A percentile compares a stretch with the other conserved stretches of the same genome.
phyloP scores from a whole-genome alignment of 495 filamentous ascomycete genomes.

The Pseudomonodictys pantanalensis region DNA sequence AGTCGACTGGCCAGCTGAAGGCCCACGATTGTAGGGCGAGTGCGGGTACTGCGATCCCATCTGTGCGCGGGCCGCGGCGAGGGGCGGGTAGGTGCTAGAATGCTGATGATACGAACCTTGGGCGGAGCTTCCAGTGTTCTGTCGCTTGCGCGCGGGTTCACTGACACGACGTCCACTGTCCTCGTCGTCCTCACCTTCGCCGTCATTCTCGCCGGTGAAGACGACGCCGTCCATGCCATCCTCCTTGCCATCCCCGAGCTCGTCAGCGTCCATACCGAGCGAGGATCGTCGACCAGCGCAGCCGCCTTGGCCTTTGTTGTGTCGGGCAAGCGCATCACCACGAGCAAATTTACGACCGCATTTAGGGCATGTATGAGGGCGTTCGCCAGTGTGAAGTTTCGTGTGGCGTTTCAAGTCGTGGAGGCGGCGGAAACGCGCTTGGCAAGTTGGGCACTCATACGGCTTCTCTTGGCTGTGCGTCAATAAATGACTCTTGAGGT shows the following conservation, averaged over 20 bases:
- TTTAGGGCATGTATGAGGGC: slow-evolving; percentile 89
- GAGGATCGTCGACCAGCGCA: slow-evolving; percentile 88
- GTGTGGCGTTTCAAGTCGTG: slow-evolving; percentile 96
- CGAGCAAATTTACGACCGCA: slow-evolving; percentile 93
- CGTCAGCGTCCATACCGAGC: slow-evolving; percentile 78
- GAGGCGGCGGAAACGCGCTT: slow-evolving; percentile 83
- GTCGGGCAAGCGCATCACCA: slow-evolving; percentile 89
- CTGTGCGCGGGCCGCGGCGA: slow-evolving; percentile 40
- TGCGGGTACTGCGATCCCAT: slow-evolving; percentile 30
- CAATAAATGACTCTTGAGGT: slow-evolving; percentile 96
- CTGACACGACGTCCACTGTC: slow-evolving; percentile 34
- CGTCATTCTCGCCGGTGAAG: slow-evolving; percentile 45
- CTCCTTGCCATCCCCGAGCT: slow-evolving; percentile 59
- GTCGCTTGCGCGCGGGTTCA: slow-evolving; percentile 67
- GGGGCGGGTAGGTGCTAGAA: slow-evolving; percentile 76
- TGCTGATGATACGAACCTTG: slow-evolving; percentile 56
- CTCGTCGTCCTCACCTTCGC: slow-evolving; percentile 65
- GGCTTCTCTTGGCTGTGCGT: slow-evolving; percentile 99
- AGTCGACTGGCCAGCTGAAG: slow-evolving; percentile 23
- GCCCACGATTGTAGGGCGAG: slow-evolving; percentile 28
- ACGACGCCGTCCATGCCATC: slow-evolving; percentile 76
- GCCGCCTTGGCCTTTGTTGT: slow-evolving; percentile 93
- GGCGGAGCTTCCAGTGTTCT: slow-evolving; percentile 51
- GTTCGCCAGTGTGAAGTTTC: slow-evolving; percentile 94
- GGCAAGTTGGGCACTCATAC: slow-evolving; percentile 84